A percentile compares a stretch with the other conserved stretches of the same genome.
Conservation (phyloP, 2,329 filamentous ascomycete species). For the Aspergillus pseudotamarii region DNA sequence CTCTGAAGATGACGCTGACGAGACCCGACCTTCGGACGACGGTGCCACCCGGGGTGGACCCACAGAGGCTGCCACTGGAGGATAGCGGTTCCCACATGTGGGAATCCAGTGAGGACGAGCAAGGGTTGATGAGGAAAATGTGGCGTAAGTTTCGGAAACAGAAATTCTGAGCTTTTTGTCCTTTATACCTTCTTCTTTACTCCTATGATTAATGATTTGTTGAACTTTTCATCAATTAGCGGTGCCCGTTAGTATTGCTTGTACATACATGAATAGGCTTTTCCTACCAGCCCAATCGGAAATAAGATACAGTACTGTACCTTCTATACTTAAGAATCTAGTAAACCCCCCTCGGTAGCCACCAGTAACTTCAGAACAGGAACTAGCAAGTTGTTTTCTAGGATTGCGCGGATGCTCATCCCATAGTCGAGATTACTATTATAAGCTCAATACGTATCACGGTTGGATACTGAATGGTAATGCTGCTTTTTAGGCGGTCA, state of each 20-base stretch:
- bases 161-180: constrained; percentile 11
- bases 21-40: constrained; percentile 73
- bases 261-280: background rate
- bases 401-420: background rate
- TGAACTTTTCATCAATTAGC: background rate
- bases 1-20: constrained; percentile 91
- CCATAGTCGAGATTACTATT: background rate
- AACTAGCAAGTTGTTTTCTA: background rate
- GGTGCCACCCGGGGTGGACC: constrained; percentile 59
- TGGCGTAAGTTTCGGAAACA: constrained; percentile 46
- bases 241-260: background rate
- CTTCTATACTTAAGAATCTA: background rate
- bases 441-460: background rate
- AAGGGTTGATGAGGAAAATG: constrained; percentile 46
- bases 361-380: background rate
- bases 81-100: constrained; percentile 46
- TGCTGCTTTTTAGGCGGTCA: background rate
- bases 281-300: background rate
- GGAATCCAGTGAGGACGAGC: constrained; percentile 46
- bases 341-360: background rate
- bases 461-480: background rate
- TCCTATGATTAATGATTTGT: constrained; percentile 5
- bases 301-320: background rate
- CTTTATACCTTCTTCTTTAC: background rate
- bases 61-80: constrained; percentile 53